Percentiles rank a stretch among this genome's conserved stretches.
These are phyloP conservation scores for Brassica juncea DNA, from an alignment of 345 rosid species.

Conservation along the genomic window DNA sequence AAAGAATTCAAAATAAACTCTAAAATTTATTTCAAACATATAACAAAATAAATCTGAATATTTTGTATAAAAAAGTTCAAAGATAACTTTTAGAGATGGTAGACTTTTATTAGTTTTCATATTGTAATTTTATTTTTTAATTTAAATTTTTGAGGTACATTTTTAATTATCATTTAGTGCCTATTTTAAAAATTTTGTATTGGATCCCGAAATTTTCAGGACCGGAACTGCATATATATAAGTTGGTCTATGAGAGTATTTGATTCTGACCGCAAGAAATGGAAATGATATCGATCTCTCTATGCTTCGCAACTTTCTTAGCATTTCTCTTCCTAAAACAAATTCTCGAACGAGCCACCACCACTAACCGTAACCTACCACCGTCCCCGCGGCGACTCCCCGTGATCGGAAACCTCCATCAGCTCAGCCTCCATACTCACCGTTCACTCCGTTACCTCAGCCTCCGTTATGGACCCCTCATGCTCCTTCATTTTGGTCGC, in stretches of 20 bases:
- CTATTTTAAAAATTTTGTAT: no score
- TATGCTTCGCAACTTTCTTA: not conserved
- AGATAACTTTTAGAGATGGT: no score
- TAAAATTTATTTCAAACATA: no score
- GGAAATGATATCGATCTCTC: not conserved
- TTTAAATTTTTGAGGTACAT: no score
- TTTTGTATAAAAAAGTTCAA: no score
- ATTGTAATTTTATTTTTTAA: no score
- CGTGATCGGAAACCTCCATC: slow-evolving; percentile 58
- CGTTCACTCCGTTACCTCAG: slow-evolving; percentile 45
- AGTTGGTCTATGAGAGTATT: not conserved
- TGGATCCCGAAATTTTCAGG: no score
- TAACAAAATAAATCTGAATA: no score
- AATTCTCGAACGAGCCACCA: not conserved
- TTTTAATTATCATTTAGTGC: no score
- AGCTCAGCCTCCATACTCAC: slow-evolving; percentile 49
- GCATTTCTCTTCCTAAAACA: not conserved
- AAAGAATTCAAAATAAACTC: no score
- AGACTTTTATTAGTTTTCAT: no score
- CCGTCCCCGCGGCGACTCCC: slow-evolving; percentile 55
- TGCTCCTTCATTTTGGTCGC: slow-evolving; percentile 53
- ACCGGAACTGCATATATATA: not conserved
- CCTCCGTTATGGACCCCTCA: slow-evolving; percentile 50
- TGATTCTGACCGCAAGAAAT: not conserved
- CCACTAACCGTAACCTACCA: not conserved